Base-by-base conservation (phyloP, 2,329 filamentous ascomycete species). In the Diaporthe ampelina region DNA sequence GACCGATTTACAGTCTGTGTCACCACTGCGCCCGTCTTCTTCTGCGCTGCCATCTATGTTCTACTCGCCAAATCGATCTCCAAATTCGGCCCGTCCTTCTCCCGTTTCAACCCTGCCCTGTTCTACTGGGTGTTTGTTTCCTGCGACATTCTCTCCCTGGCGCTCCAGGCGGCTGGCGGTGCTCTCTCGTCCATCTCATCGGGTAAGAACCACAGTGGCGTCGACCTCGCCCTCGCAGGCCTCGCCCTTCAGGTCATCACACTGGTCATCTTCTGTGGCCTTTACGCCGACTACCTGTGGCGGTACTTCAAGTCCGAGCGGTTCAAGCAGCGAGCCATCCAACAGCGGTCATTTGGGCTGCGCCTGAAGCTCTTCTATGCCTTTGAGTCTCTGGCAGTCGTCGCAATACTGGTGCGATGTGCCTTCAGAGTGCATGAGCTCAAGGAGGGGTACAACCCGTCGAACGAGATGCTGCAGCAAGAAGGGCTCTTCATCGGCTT, bases 401-500 rank as follows among this genome's bases (percentile, higher is more conserved):
- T 91, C 3, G 83, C 88, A 57, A 91, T 94, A 77, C 87, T 93
- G 52, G 87, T 88, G 5, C 85, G 92, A 21, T 92, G 89, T 76
- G 85, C 89, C 13, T 93, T 91, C 80, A 87, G 92, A 71, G 90
- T 92, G 56, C 90, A 90, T 13, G 92, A 94, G 82, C 81, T 94
- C 75, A 89, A 88, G 75, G 84, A 91, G 52, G 92, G 92, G 1
- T 94, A 91, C 84, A 91, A 90, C 0, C 80, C 84, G 8, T 80
- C 92, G 72, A 89, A 92, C 54, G 56, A 77, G 21, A 76, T 37
- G n/a, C 45, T 72, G 19, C 48, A 45, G n/a, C 24, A 40, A 2
- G 76, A 65, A 9, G 65, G 74, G 56, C 61, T 78, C 59, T 79
- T 78, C n/a, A 77, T 61, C 9, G 77, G 76, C 71, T 75, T 77